These are phyloP conservation scores for Ogataea parapolymorpha DNA, from an alignment of 805 yeast genomes.

Conservation along the genomic window DNA sequence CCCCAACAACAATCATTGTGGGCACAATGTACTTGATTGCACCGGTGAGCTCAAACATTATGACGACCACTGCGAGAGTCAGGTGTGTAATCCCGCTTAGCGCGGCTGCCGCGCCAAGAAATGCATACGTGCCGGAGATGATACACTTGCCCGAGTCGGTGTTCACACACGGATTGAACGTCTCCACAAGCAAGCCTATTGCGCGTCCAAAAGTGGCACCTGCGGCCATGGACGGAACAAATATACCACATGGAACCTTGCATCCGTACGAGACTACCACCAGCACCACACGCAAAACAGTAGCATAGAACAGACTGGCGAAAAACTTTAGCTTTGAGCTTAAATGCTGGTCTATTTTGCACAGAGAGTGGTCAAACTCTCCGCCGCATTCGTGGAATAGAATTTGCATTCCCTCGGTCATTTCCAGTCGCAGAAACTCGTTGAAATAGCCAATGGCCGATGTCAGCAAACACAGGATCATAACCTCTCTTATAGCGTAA, in stretches of 20 bases:
- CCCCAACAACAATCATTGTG: constrained; percentile 92
- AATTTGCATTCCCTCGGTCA: constrained; percentile 93
- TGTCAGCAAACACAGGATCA: constrained; percentile 62
- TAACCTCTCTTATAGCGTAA: constrained; percentile 68
- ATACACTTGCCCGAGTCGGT: constrained; percentile 51
- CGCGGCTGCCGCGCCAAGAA: constrained; percentile 94
- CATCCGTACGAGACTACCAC: constrained; percentile 88
- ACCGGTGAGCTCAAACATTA: constrained; percentile 96
- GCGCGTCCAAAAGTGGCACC: constrained; percentile 95
- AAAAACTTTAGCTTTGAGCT: constrained; percentile 36
- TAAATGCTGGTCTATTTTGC: constrained; percentile 30
- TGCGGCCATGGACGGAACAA: constrained; percentile 95
- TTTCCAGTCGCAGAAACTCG: constrained; percentile 75
- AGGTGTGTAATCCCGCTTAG: constrained; percentile 91
- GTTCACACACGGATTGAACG: constrained; percentile 33
- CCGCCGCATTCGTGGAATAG: constrained; percentile 78
- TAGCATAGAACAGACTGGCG: constrained; percentile 62
- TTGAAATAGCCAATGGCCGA: constrained; percentile 80
- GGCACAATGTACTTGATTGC: constrained; percentile 90
- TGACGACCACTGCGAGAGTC: constrained; percentile 88
- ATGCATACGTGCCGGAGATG: constrained; percentile 93
- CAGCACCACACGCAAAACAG: constrained; percentile 63
- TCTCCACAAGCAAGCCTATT: constrained; percentile 69
- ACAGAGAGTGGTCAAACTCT: constrained; percentile 37
- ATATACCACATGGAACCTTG: constrained; percentile 95